Evolutionary conservation across 768 basidiomycete species (phyloP), one percentile per base, ranked within the genome.

Genomic region (Lepiota venenata): DNA sequence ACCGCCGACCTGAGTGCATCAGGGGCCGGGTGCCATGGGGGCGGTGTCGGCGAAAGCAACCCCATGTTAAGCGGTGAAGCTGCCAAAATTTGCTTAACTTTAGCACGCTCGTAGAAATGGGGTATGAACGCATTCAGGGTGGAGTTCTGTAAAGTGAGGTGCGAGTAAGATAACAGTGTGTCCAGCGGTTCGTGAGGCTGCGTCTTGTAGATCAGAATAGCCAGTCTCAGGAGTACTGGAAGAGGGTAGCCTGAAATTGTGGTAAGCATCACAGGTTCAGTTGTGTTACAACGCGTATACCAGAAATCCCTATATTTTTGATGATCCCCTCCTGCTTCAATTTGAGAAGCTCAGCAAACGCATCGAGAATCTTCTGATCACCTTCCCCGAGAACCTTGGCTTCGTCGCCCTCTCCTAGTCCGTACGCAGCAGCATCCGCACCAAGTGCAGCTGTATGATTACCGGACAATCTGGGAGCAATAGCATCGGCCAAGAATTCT

Each of bases 61-160:
- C 86, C 87, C 92, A 94, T 94, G 64, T 81, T 85, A 49, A 95
- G 74, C 7, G 93, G 93, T 2, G 91, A 92, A 1, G 93, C 93
- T 2, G 85, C 74, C 47, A 93, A 50, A 25, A 95, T 73, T 52
- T 90, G 87, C 52, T 68, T 65, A 41, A 95, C 79, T 47, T 80
- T 71, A 0, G 90, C 91, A 20, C 87, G 84, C 16, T 70, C 64
- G 58, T 74, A 72, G 51, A 93, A 78, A 38, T 79, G 76, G 10
- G 77, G 69, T 22, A 77, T 75, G 64, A 84, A 92, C 9, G 74
- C 67, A 38, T 68, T 65, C 64, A 85, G 76, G 14, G 80, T 84
- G 52, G 72, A 69, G 67, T 89, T 91, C 64, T 92, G 89, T 29
- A 93, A 73, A 20, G 80, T 84, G 50, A 91, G 77, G 66, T 94